Conservation (phyloP, 2,329 filamentous ascomycete genomes). For the Sporothrix inflata region DNA sequence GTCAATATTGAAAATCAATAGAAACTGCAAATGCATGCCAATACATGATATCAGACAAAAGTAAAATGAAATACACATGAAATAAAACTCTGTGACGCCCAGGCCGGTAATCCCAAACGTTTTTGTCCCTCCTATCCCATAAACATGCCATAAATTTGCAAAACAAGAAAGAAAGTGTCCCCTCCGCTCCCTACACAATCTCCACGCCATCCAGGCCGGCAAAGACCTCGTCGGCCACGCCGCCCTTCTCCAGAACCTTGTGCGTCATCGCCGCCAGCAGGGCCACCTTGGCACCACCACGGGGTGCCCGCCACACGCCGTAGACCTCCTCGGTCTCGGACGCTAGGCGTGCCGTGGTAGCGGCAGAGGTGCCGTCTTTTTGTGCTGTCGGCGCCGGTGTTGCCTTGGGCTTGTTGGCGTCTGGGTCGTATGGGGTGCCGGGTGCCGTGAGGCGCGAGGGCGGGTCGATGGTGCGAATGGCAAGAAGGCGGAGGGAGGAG, state of each 20-base stretch:
- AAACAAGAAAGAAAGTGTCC: conserved; percentile 25
- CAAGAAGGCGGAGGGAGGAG: conserved; percentile 61
- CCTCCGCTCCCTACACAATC: conserved; percentile 49
- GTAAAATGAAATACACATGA: conserved; percentile 25
- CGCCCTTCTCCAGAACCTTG: conserved; percentile 73
- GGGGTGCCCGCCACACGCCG: conserved; percentile 82
- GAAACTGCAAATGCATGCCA: neutral
- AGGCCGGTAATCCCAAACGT: neutral
- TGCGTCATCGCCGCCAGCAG: conserved; percentile 76
- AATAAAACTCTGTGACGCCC: neutral
- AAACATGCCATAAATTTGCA: conserved; percentile 18
- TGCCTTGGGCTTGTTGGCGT: conserved; percentile 55
- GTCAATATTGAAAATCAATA: neutral
- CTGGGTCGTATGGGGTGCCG: conserved; percentile 67
- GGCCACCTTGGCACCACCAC: conserved; percentile 78
- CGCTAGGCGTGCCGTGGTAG: conserved; percentile 42
- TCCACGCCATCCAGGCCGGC: conserved; percentile 78
- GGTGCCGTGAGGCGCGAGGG: conserved; percentile 73
- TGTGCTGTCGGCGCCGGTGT: conserved; percentile 35
- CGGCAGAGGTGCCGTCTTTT: conserved; percentile 40
- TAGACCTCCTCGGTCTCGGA: conserved; percentile 61
- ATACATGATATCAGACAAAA: conserved; percentile 22
- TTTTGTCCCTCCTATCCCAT: neutral
- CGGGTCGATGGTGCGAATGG: conserved; percentile 74
- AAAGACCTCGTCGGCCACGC: conserved; percentile 84